Conservation (phyloP, 208 protist genomes). For the Leishmania turanica region DNA sequence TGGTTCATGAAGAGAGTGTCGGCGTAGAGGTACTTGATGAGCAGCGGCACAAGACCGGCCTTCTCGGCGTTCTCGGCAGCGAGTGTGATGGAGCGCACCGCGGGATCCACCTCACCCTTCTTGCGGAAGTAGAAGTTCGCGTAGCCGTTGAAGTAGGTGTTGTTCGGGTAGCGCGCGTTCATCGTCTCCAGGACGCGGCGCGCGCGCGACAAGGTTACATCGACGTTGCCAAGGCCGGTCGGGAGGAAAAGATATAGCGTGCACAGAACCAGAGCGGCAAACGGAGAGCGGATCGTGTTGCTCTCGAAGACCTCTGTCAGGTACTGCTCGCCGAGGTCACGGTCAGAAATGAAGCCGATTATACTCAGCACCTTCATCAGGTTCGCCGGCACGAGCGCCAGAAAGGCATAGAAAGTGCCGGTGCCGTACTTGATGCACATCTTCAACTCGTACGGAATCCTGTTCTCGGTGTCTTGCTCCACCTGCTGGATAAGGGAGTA, state of each 20-base stretch:
- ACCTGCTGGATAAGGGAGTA: constrained; percentile 65
- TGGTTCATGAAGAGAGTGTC: constrained; percentile 94
- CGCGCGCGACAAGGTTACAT: constrained; percentile 74
- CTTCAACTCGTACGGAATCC: constrained; percentile 80
- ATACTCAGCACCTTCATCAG: constrained; percentile 91
- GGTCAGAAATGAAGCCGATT: constrained; percentile 92
- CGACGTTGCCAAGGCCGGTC: constrained; percentile 78
- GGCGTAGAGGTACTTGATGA: constrained; percentile 89
- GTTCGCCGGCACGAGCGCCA: constrained; percentile 85
- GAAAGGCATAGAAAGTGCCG: constrained; percentile 89
- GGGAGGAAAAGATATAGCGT: constrained; percentile 92
- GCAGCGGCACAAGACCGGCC: constrained; percentile 68
- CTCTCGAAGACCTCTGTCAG: constrained; percentile 89
- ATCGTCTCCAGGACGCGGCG: constrained; percentile 80
- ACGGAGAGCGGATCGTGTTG: constrained; percentile 87
- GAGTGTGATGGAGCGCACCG: constrained; percentile 65
- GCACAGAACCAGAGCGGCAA: constrained; percentile 85
- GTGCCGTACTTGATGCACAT: constrained; percentile 91
- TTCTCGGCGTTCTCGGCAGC: constrained; percentile 80
- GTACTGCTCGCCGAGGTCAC: constrained; percentile 90
- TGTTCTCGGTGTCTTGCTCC: constrained; percentile 71
- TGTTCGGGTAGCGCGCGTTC: constrained; percentile 83
- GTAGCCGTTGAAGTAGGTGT: constrained; percentile 93
- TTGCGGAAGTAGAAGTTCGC: constrained; percentile 93
- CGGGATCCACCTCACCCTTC: constrained; percentile 75